A percentile compares a stretch with the other conserved stretches of the same genome.
phyloP scores from a whole-genome alignment of 208 protist genomes.

The Vickermania ingenoplastis region DNA sequence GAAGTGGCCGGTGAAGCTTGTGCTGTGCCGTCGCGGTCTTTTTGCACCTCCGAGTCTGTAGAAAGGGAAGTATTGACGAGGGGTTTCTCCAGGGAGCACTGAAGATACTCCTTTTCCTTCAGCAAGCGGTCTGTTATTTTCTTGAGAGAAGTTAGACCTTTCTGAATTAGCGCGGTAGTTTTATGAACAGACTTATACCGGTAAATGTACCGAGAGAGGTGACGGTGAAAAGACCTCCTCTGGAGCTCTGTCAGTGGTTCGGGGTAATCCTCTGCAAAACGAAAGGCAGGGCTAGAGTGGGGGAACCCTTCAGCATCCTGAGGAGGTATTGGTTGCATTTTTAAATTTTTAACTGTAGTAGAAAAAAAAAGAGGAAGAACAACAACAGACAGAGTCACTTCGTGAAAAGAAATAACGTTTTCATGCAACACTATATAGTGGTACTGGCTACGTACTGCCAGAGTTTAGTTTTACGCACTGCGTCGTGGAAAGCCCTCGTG shows the following conservation, averaged over 20 bases:
- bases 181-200: slow-evolving; percentile 29
- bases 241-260: slow-evolving; percentile 50
- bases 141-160: slow-evolving; percentile 37
- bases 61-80: not conserved
- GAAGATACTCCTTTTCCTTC: slow-evolving; percentile 18
- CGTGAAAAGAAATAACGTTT: no score
- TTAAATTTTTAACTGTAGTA: no score
- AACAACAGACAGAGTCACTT: no score
- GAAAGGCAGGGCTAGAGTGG: slow-evolving; percentile 9
- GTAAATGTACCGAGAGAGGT: slow-evolving; percentile 24
- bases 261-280: slow-evolving; percentile 50
- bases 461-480: no score
- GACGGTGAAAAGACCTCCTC: slow-evolving; percentile 23
- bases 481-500: no score
- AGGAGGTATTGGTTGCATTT: no score
- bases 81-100: not conserved
- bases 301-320: slow-evolving; percentile 5
- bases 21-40: no score
- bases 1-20: not conserved
- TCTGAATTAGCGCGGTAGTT: slow-evolving; percentile 22
- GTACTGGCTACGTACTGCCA: no score
- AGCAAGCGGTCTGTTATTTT: slow-evolving; percentile 32
- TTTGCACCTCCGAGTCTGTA: no score
- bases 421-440: no score
- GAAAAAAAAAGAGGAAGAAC: no score